These are phyloP conservation scores for Cardamine chenopodiifolia DNA, from an alignment of 345 rosid genomes.

Conservation along the genomic window DNA sequence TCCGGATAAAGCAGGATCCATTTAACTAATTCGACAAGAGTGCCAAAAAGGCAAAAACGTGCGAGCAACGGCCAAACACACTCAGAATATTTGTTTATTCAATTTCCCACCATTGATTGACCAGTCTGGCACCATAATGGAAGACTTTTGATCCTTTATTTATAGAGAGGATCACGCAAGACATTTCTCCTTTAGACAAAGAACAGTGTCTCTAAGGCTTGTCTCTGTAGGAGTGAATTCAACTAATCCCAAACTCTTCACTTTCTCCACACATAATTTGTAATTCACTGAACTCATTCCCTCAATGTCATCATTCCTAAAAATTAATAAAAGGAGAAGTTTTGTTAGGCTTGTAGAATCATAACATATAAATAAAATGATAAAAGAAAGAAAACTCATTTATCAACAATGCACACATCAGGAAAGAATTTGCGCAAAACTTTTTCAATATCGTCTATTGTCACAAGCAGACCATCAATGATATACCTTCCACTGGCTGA, in stretches of 20 bases:
- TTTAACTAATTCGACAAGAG: neutral
- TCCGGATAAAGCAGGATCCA: neutral
- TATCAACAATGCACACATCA: slow-evolving; percentile 21
- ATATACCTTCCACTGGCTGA: slow-evolving; percentile 53
- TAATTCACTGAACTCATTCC: neutral
- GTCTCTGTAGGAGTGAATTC: slow-evolving; percentile 53
- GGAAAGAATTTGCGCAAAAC: slow-evolving; percentile 40
- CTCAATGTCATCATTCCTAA: slow-evolving; percentile 7
- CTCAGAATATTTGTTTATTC: neutral
- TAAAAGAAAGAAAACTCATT: neutral
- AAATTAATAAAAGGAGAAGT: neutral
- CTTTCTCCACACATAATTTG: slow-evolving; percentile 26
- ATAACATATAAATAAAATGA: neutral
- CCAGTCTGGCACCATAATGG: slow-evolving; percentile 7
- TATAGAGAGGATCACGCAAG: slow-evolving; percentile 15
- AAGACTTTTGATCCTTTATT: neutral
- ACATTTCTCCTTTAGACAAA: slow-evolving; percentile 45
- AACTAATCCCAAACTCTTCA: slow-evolving; percentile 38
- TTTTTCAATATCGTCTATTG: slow-evolving; percentile 11
- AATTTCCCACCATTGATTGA: neutral
- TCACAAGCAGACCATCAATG: slow-evolving; percentile 37
- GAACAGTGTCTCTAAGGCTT: slow-evolving; percentile 60
- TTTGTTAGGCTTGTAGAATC: neutral
- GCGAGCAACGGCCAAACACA: neutral
- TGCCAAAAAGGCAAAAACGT: neutral